Evolutionary conservation across 495 filamentous ascomycete genomes (phyloP).

Genomic region (Aspergillus leporis): DNA sequence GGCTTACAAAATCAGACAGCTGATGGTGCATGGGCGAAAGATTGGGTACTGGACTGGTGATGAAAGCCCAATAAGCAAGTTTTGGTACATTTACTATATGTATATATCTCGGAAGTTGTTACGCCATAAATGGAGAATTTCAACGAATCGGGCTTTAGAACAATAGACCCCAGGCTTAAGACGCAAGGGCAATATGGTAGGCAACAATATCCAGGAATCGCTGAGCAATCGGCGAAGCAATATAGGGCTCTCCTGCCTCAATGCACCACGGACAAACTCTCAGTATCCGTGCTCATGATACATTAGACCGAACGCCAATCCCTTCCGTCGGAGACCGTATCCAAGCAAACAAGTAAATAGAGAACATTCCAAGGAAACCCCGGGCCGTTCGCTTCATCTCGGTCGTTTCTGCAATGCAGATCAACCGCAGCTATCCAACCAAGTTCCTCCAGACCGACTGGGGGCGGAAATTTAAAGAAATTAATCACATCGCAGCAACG

Average conservation of each 20-base stretch:
- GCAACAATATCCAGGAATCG: no score
- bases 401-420: background rate
- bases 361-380: background rate
- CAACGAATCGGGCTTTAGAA: no score
- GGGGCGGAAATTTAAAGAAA: slow-evolving; percentile 27
- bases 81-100: background rate
- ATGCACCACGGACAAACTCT: no score
- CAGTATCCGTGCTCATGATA: no score
- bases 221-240: no score
- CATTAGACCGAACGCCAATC: background rate
- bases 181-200: no score
- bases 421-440: background rate
- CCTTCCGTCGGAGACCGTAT: background rate
- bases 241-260: no score
- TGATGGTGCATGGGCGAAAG: slow-evolving; percentile 54
- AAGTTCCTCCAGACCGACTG: slow-evolving; percentile 8
- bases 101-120: slow-evolving; percentile 5
- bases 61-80: background rate
- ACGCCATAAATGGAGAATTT: background rate
- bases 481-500: slow-evolving; percentile 10
- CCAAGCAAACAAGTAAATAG: no score
- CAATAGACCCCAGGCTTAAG: no score
- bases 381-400: no score
- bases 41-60: slow-evolving; percentile 63
- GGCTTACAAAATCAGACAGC: slow-evolving; percentile 50